Evolutionary conservation across 257 asterid species (phyloP).

Genomic region (Capsicum rhomboideum): DNA sequence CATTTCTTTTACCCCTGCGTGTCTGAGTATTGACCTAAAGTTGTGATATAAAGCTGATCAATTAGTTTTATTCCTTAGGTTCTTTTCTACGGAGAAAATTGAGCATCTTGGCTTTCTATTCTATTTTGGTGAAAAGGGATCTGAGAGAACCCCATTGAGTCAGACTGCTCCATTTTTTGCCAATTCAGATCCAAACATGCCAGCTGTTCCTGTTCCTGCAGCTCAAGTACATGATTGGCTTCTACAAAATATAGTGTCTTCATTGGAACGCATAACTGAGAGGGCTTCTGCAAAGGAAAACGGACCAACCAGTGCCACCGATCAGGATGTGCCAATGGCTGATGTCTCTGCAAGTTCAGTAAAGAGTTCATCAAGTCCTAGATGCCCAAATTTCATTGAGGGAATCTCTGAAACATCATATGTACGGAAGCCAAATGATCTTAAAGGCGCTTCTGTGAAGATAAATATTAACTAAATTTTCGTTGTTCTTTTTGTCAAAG

Average conservation of each 20-base stretch:
- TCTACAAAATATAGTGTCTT: conserved; percentile 60
- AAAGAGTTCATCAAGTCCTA: conserved; percentile 36
- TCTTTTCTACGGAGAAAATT: conserved; percentile 64
- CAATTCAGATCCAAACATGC: conserved; percentile 94
- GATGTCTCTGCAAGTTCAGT: conserved; percentile 47
- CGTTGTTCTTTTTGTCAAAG: neutral
- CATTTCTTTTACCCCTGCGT: neutral
- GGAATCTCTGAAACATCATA: conserved; percentile 87
- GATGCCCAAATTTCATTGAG: conserved; percentile 82
- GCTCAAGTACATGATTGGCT: conserved; percentile 95
- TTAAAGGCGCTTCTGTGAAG: conserved; percentile 80
- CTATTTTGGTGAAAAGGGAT: conserved; percentile 74
- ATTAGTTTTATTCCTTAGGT: conserved; percentile 34
- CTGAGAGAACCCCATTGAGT: conserved; percentile 57
- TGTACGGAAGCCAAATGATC: conserved; percentile 77
- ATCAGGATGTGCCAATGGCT: conserved; percentile 77
- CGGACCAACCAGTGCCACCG: conserved; percentile 55
- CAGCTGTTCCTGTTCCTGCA: conserved; percentile 84
- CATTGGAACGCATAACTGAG: conserved; percentile 68
- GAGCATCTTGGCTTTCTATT: conserved; percentile 75
- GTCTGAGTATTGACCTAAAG: neutral
- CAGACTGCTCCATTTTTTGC: conserved; percentile 83
- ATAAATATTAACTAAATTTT: conserved; percentile 22
- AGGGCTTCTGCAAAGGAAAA: conserved; percentile 69
- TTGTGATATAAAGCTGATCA: conserved; percentile 8